Evolutionary conservation across 164 flowering plant genomes (phyloP), one percentile per base, ranked within the genome.

Genomic region (Tetrastigma voinierianum): DNA sequence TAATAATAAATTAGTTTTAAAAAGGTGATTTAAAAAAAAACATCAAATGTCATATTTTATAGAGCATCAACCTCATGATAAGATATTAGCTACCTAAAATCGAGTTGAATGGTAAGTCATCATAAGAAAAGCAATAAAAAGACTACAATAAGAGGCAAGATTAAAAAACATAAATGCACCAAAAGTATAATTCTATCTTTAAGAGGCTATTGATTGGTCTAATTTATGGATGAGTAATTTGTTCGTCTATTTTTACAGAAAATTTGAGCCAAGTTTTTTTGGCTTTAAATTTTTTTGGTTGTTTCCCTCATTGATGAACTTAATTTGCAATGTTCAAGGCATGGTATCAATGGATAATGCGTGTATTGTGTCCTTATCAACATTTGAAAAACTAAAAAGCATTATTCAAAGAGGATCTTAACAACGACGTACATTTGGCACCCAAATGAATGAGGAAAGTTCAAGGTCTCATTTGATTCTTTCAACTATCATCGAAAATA

Each of bases 381-480:
- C 90, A n/a, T 74, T 72, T 69, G 97, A 93, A 53, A 98, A 96
- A 49, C 47, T 96, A 45, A 85, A 77, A 57, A 64, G 43, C 59
- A 85, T 93, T 32, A 88, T 89, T 66, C 77, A 80, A 24, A 86
- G 84, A 76, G 99, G 98, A 59, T 86, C 89, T 67, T 97, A 93
- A 63, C 88, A 69, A 59, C 77, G 99, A 15, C 99, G 93, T 67
- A 87, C 84, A 23, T 85, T 96, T 21, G 99, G 90, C 61, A 96
- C 99, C 46, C 86, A 88, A 56, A 96, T 96, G 99, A 96, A 96
- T 79, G 97, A 91, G 71, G 90, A 93, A 76, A 96, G 99, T 74
- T 96, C 98, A 46, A 85, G 99, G n/a, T n/a, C 99, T 52, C 99
- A 96, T 65, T 68, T 93, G 32, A 87, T 96, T 40, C 90, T 96